Evolutionary conservation across 345 rosid species (phyloP), one percentile per base, ranked within the genome.

Genomic region (Eucalyptus sideroxylon): DNA sequence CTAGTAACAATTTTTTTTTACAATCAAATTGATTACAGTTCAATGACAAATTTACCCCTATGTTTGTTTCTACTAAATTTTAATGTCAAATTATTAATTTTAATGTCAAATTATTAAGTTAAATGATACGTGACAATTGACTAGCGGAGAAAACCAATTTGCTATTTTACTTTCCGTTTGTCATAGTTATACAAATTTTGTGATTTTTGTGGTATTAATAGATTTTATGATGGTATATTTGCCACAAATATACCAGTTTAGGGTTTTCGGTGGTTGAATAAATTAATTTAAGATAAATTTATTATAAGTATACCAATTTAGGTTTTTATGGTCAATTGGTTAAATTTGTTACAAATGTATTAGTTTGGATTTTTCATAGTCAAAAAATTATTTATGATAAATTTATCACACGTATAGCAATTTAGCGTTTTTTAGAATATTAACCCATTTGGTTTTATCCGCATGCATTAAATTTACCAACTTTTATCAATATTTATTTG

Each of bases 351-450:
- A 53, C 0, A 4, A 0, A 0, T 19, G 0, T 53, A 53, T 5
- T 0, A 2, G 0, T 53, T 53, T 0, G 10, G 0, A 1, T 19
- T 53, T 53, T 19, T 53, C 0, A 3, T 53, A 0, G 1, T 53
- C 1, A 53, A 19, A 19, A 53, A 53, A 53, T 8, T 19, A 0
- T 53, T 53, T 53, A 19, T 53, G 1, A 1, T 19, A 53, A 53
- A 53, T 19, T 53, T 53, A 0, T 19, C 59, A 53, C 5, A 19
- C 5, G 0, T 53, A 0, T 53, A 53, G 0, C 2, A 3, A 0
- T 53, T 19, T 19, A 1, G 5, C 24, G 0, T 8, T 53, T 53
- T 53, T 53, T 0, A 3, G 2, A 19, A 2, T 3, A 19, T 53
- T 53, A 53, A 53, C 24, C 0, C 24, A 19, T 19, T 53, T 53